These are phyloP conservation scores for Wickerhamomyces chambardii DNA, from an alignment of 805 yeast species.

Conservation along the genomic window DNA sequence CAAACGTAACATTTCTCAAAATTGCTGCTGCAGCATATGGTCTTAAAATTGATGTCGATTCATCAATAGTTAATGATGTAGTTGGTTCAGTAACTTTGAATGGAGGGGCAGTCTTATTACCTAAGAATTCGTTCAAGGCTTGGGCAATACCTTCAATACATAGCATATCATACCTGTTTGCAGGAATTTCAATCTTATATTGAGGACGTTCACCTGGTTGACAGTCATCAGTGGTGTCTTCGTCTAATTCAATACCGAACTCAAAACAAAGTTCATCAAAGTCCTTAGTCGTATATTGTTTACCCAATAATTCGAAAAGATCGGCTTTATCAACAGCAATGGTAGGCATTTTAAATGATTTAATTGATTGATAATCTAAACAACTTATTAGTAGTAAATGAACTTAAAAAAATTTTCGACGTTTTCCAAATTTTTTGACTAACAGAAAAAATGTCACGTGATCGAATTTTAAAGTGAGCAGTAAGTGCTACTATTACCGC, in stretches of 20 bases:
- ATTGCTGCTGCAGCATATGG: constrained; percentile 96
- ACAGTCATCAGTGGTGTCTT: constrained; percentile 80
- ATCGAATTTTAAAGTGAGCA: too few relatives aligned
- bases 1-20: constrained; percentile 74
- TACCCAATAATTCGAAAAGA: constrained; percentile 72
- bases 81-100: constrained; percentile 59
- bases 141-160: constrained; percentile 98
- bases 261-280: constrained; percentile 97
- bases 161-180: constrained; percentile 96
- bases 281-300: constrained; percentile 70
- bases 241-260: constrained; percentile 96
- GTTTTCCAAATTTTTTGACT: too few relatives aligned
- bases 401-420: too few relatives aligned
- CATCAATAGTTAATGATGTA: constrained; percentile 59
- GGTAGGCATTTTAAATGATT: constrained; percentile 93
- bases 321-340: constrained; percentile 92
- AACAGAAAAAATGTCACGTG: too few relatives aligned
- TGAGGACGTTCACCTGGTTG: constrained; percentile 89
- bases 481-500: too few relatives aligned
- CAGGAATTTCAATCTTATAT: constrained; percentile 93
- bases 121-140: constrained; percentile 86
- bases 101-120: constrained; percentile 53
- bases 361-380: too few relatives aligned
- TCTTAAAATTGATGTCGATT: constrained; percentile 66
- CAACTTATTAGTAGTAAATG: too few relatives aligned